phyloP scores from a whole-genome alignment of 2,329 filamentous ascomycete genomes.

The Cladophialophora chaetospira region DNA sequence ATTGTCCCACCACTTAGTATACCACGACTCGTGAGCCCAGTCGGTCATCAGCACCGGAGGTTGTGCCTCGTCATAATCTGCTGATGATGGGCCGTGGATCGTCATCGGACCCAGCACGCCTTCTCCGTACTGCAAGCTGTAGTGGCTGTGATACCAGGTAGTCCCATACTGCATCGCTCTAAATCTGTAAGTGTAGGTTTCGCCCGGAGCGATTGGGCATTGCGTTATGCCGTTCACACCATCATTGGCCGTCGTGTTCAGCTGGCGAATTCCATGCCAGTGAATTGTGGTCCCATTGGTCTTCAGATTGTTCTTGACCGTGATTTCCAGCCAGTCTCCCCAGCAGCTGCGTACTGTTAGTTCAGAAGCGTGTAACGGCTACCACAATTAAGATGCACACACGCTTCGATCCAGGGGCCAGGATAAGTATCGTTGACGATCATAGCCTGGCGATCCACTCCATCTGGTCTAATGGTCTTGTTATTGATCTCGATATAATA shows the following conservation, averaged over 20 bases:
- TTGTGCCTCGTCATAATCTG: background rate
- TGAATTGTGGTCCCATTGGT: slow-evolving; percentile 6
- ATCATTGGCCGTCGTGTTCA: background rate
- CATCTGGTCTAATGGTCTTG: background rate
- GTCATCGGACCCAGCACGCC: slow-evolving; percentile 7
- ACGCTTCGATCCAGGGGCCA: slow-evolving; percentile 7
- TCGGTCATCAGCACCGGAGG: slow-evolving; percentile 4
- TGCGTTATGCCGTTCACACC: slow-evolving; percentile 42
- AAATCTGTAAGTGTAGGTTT: slow-evolving; percentile 59
- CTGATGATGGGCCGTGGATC: slow-evolving; percentile 1
- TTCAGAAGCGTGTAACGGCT: background rate
- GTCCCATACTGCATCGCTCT: slow-evolving; percentile 57
- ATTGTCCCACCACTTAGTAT: background rate
- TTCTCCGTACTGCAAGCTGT: slow-evolving; percentile 5
- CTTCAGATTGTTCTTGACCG: background rate
- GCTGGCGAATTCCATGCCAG: slow-evolving; percentile 9
- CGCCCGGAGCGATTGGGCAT: slow-evolving; percentile 54
- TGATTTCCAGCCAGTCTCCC: slow-evolving; percentile 8
- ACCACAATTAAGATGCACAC: background rate
- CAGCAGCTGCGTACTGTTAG: slow-evolving; percentile 1
- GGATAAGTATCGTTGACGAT: slow-evolving; percentile 1
- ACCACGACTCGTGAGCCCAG: slow-evolving; percentile 5
- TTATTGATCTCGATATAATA: slow-evolving; percentile 4
- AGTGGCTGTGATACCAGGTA: slow-evolving; percentile 64
- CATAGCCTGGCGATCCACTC: background rate